Conservation (phyloP, 768 basidiomycete species). For the Leccinellum luteum region DNA sequence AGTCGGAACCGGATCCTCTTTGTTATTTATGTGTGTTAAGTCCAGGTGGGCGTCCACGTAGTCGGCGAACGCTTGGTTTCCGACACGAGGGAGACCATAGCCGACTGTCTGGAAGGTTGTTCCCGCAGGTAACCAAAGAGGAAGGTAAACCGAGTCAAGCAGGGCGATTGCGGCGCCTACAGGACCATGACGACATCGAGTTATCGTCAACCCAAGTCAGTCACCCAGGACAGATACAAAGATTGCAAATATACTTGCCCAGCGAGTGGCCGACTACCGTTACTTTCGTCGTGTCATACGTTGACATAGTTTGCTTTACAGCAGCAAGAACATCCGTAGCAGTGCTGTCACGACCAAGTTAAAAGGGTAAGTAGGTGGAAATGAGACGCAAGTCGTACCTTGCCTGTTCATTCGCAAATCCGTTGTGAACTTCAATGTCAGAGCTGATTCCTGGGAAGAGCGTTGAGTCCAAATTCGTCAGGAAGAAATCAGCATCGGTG, state of each 20-base stretch:
- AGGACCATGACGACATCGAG: not conserved
- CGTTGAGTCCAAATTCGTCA: slow-evolving; percentile 32
- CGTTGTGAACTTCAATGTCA: slow-evolving; percentile 42
- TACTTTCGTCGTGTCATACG: slow-evolving; percentile 35
- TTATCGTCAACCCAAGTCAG: not conserved
- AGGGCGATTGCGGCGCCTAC: slow-evolving; percentile 37
- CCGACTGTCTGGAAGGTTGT: slow-evolving; percentile 2
- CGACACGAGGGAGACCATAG: slow-evolving; percentile 19
- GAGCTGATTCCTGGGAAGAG: slow-evolving; percentile 52
- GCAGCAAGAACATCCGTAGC: slow-evolving; percentile 43
- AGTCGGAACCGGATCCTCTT: slow-evolving; percentile 40
- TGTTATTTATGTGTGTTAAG: slow-evolving; percentile 57
- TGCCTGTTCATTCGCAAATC: slow-evolving; percentile 46
- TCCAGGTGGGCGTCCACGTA: slow-evolving; percentile 34
- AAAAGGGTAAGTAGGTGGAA: not conserved
- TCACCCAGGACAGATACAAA: not conserved
- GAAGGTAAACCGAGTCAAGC: not conserved
- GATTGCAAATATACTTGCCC: slow-evolving; percentile 18
- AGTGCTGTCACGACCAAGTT: slow-evolving; percentile 27
- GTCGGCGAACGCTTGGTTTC: not conserved
- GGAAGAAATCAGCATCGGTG: slow-evolving; percentile 42
- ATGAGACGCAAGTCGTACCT: slow-evolving; percentile 30
- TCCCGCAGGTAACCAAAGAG: not conserved
- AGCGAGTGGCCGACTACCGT: slow-evolving; percentile 47
- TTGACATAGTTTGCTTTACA: slow-evolving; percentile 39